Conservation (phyloP, 805 yeast species). For the Wickerhamia fluorescens region DNA sequence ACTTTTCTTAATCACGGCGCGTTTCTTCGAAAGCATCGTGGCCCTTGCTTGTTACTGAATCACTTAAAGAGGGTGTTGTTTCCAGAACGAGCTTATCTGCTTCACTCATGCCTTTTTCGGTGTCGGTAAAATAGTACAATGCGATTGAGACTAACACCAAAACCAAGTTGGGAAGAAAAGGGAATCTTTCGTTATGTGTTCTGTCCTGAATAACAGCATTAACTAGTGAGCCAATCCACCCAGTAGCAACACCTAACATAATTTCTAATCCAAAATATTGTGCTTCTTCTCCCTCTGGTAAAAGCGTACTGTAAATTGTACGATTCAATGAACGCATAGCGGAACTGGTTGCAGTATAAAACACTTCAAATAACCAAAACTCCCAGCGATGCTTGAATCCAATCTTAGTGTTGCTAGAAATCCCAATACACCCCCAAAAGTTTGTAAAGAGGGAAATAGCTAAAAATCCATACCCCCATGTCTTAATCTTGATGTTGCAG, state of each 20-base stretch:
- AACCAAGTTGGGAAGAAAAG: slow-evolving; percentile 30
- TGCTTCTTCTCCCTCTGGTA: slow-evolving; percentile 37
- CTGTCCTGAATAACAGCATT: slow-evolving; percentile 35
- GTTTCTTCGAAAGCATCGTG: too few relatives aligned
- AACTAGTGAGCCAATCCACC: slow-evolving; percentile 34
- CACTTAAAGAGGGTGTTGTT: not conserved
- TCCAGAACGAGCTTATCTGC: slow-evolving; percentile 10
- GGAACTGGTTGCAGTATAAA: slow-evolving; percentile 28
- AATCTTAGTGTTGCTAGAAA: slow-evolving; percentile 15
- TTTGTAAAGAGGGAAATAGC: slow-evolving; percentile 23
- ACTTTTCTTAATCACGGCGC: too few relatives aligned
- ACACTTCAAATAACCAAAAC: slow-evolving; percentile 34
- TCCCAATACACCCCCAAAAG: slow-evolving; percentile 35
- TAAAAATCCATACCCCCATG: slow-evolving; percentile 30
- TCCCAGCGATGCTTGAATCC: slow-evolving; percentile 39
- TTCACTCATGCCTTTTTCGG: slow-evolving; percentile 24
- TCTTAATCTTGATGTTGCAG: slow-evolving; percentile 16
- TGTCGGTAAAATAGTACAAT: slow-evolving; percentile 20
- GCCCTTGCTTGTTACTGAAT: too few relatives aligned
- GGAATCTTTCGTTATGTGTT: slow-evolving; percentile 29
- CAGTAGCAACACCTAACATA: slow-evolving; percentile 33
- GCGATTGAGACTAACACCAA: slow-evolving; percentile 18
- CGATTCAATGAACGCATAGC: slow-evolving; percentile 32
- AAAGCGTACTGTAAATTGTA: slow-evolving; percentile 27
- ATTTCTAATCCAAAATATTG: slow-evolving; percentile 37